A percentile compares a stretch with the other conserved stretches of the same genome.
phyloP scores from a whole-genome alignment of 305 asterid genomes.

The Solanum aculeatissimum region DNA sequence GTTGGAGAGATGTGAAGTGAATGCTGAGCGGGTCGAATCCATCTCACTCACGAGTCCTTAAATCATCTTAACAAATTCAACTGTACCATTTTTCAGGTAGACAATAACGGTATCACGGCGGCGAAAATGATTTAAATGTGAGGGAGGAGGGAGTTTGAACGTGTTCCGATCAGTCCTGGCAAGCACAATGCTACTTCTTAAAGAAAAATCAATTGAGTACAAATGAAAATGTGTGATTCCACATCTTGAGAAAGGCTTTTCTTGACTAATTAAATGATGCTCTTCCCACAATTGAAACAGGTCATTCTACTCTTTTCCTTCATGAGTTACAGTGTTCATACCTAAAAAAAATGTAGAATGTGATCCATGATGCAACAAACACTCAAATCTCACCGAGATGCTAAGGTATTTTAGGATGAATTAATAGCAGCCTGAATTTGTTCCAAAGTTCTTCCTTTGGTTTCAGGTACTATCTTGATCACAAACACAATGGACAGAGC shows the following conservation, averaged over 20 bases:
- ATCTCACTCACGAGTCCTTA: too few relatives aligned
- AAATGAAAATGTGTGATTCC: neutral
- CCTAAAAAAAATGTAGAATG: neutral
- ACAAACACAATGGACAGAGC: conserved; percentile 65
- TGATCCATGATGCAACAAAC: neutral
- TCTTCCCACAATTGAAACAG: neutral
- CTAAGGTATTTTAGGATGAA: conserved; percentile 1
- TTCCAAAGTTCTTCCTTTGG: conserved; percentile 86
- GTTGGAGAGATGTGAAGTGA: too few relatives aligned
- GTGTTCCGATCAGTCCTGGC: too few relatives aligned
- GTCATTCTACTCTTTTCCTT: neutral
- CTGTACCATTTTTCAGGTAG: too few relatives aligned
- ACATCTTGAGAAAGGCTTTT: neutral
- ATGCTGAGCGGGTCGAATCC: too few relatives aligned
- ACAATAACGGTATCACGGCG: neutral
- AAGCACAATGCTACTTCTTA: too few relatives aligned
- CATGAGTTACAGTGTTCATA: neutral
- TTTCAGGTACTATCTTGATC: conserved; percentile 78
- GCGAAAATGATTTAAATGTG: neutral
- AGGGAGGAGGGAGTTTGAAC: too few relatives aligned
- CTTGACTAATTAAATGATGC: neutral
- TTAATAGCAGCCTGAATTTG: conserved; percentile 69
- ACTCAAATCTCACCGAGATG: neutral
- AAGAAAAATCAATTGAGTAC: neutral
- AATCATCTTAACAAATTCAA: too few relatives aligned